A percentile compares a stretch with the other conserved stretches of the same genome.
These are phyloP conservation scores for Exobasidium rhododendri DNA, from an alignment of 1,284 basidiomycete genomes.

Conservation along the genomic window DNA sequence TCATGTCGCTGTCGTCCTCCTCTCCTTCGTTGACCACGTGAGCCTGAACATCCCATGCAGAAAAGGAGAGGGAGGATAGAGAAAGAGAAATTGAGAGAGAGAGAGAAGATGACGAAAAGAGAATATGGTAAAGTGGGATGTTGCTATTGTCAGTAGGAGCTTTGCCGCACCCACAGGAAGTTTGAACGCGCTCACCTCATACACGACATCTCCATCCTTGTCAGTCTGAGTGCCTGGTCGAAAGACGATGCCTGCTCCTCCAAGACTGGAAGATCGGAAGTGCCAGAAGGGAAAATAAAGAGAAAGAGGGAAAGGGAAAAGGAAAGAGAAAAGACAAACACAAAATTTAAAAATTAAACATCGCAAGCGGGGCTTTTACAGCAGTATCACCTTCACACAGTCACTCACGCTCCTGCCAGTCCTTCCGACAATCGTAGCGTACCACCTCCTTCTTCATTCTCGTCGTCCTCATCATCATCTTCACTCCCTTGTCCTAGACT, in stretches of 20 bases:
- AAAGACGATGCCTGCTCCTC: slow-evolving; percentile 47
- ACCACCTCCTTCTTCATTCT: too few relatives aligned
- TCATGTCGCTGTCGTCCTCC: slow-evolving; percentile 24
- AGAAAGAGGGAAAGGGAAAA: neutral
- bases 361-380: too few relatives aligned
- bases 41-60: slow-evolving; percentile 21
- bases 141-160: too few relatives aligned
- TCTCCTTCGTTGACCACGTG: slow-evolving; percentile 36
- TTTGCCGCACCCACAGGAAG: neutral
- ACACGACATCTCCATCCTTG: slow-evolving; percentile 40
- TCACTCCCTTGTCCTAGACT: slow-evolving; percentile 37
- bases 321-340: neutral
- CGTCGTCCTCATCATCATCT: slow-evolving; percentile 30
- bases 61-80: neutral
- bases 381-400: neutral
- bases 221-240: slow-evolving; percentile 35
- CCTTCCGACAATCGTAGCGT: slow-evolving; percentile 33
- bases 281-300: neutral
- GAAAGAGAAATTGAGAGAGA: neutral
- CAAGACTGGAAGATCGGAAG: slow-evolving; percentile 17
- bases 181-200: slow-evolving; percentile 30
- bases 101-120: too few relatives aligned
- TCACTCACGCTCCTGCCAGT: slow-evolving; percentile 32
- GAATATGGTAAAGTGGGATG: too few relatives aligned
- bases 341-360: too few relatives aligned